Conservation (phyloP, 2,329 filamentous ascomycete genomes). For the Paraphaeosphaeria minitans region DNA sequence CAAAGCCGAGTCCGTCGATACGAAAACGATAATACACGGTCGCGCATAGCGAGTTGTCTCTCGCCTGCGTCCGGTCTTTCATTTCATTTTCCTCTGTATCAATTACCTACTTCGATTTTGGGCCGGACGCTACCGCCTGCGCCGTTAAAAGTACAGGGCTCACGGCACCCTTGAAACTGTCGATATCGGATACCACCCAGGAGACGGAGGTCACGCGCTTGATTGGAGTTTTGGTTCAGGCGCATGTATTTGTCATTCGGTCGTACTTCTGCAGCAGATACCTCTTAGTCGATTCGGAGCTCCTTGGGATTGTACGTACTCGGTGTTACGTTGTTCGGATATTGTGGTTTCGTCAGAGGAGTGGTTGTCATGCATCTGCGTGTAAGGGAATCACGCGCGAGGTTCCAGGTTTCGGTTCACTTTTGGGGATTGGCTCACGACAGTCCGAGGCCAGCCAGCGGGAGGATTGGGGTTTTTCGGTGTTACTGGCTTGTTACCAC, state of each 20-base stretch:
- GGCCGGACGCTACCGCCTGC: slow-evolving; percentile 25
- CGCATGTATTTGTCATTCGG: slow-evolving; percentile 13
- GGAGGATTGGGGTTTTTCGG: slow-evolving; percentile 10
- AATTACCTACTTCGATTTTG: slow-evolving; percentile 28
- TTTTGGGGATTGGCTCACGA: slow-evolving; percentile 20
- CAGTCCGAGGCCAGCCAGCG: slow-evolving; percentile 12
- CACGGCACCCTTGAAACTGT: slow-evolving; percentile 32
- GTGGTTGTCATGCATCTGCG: slow-evolving; percentile 26
- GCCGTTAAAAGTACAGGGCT: slow-evolving; percentile 31
- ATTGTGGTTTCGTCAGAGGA: slow-evolving; percentile 15
- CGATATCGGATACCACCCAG: slow-evolving; percentile 27
- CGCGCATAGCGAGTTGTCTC: slow-evolving; percentile 25
- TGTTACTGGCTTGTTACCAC: slow-evolving; percentile 17
- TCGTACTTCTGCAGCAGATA: slow-evolving; percentile 37
- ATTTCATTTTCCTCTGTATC: slow-evolving; percentile 43
- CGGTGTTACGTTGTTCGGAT: slow-evolving; percentile 15
- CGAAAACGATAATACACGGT: slow-evolving; percentile 33
- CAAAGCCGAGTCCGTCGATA: slow-evolving; percentile 37
- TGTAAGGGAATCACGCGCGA: slow-evolving; percentile 19
- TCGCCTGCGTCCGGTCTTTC: slow-evolving; percentile 17
- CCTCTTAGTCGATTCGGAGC: slow-evolving; percentile 36
- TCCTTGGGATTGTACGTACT: slow-evolving; percentile 19
- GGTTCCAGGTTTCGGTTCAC: slow-evolving; percentile 21
- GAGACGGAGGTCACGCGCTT: slow-evolving; percentile 23
- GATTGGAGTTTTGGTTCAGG: slow-evolving; percentile 25